Base-by-base conservation (phyloP, 345 rosid genomes). In the Brassica carinata region DNA sequence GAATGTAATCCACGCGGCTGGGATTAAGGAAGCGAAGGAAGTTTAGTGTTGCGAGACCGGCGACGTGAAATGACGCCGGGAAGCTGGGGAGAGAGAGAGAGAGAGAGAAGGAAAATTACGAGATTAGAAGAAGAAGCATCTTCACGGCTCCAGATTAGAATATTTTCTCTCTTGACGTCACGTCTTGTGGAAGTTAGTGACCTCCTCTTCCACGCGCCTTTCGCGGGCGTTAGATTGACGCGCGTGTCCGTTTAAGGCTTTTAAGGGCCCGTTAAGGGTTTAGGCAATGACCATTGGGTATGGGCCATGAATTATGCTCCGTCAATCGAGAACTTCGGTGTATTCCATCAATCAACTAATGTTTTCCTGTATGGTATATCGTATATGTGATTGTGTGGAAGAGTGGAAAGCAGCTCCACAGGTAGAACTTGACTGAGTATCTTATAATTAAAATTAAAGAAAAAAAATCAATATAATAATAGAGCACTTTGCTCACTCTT, bases 351-450 rank as follows among this genome's bases (percentile, higher is more conserved):
- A 36, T 36, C 43, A 66, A 70, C 10, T 34, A 58, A 27, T 29
- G 19, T 14, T 51, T 72, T 64, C 18, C 43, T 38, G 43, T 40
- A 11, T 40, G 71, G 23, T 19, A 19, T 40, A 11, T 40, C 65
- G 23, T 19, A 19, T 19, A 19, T 19, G 23, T 19, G 23, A 19
- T 19, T 19, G 84, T 88, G 63, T 36, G 53, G 77, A 4, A 91
- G 90, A 30, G 43, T 87, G 10, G 4, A 27, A 3, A 27, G 30
- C 30, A 27, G 30, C 30, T 27, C 30, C 30, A 27, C 3, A 27
- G 30, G 30, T 27, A 27, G 2, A 27, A 27, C 30, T 27, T 27
- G 30, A 27, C 4, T 27, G 30, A 27, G 4, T 27, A 27, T 3
- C 30, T 27, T 27, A 27, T 27, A 27, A 27, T 3, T 27, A 27